Conservation (phyloP, 139 green algal species). For the Volvox africanus region DNA sequence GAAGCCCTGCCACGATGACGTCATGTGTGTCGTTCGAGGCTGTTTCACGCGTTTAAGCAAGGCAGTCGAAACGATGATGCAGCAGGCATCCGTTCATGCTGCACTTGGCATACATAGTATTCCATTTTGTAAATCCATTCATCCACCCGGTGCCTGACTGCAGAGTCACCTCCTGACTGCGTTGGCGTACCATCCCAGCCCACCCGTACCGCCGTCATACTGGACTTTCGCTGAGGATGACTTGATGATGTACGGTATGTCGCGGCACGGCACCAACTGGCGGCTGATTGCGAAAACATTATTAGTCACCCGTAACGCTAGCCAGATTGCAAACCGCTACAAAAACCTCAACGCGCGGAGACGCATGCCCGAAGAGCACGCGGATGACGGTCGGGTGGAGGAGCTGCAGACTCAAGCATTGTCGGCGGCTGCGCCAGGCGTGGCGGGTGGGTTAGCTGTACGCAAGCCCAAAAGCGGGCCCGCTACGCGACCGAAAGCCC, state of each 20-base stretch:
- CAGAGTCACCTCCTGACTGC: slow-evolving; percentile 31
- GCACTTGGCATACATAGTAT: no score
- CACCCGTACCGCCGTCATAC: slow-evolving; percentile 33
- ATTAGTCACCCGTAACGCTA: neutral
- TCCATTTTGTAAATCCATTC: no score
- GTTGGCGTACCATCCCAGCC: slow-evolving; percentile 26
- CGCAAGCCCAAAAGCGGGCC: neutral
- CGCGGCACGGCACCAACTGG: slow-evolving; percentile 26
- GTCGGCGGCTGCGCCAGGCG: neutral
- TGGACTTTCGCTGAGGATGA: slow-evolving; percentile 52
- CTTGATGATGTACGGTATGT: slow-evolving; percentile 16
- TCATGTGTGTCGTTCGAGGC: no score
- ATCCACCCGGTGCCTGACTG: no score
- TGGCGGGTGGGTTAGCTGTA: neutral
- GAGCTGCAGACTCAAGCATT: neutral
- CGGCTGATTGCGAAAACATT: neutral
- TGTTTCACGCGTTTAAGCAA: no score
- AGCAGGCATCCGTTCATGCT: no score
- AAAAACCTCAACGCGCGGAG: slow-evolving; percentile 37
- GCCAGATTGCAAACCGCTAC: slow-evolving; percentile 28
- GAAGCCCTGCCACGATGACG: no score
- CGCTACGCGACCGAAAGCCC: neutral
- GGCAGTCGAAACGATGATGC: no score
- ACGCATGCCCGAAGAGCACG: neutral
- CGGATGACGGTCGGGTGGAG: neutral